Evolutionary conservation across 164 flowering plant genomes (phyloP).

Genomic region (Chimonanthus praecox): DNA sequence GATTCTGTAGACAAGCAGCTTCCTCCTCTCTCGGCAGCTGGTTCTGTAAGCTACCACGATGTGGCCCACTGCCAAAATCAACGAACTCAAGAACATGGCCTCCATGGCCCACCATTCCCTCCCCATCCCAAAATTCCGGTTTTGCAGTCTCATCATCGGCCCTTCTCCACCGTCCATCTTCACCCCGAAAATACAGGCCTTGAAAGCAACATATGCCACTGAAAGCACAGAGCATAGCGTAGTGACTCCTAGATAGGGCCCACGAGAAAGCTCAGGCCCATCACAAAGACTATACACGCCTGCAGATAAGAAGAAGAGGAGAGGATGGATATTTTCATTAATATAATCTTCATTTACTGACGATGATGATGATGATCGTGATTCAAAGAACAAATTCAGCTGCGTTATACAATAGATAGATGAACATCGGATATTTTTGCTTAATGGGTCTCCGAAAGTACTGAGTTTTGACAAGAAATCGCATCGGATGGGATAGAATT

Average conservation of each 20-base stretch:
- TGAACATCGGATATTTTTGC: too few species aligned
- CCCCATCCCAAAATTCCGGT: background rate
- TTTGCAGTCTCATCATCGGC: background rate
- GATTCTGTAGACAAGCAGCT: conserved; percentile 82
- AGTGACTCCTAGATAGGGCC: conserved; percentile 71
- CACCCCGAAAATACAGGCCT: conserved; percentile 51
- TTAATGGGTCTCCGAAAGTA: too few species aligned
- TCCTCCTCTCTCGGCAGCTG: conserved; percentile 85
- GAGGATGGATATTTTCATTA: background rate
- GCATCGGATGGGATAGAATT: too few species aligned
- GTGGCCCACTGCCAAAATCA: conserved; percentile 66
- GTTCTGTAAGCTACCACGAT: conserved; percentile 74
- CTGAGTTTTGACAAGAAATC: too few species aligned
- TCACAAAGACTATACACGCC: conserved; percentile 87
- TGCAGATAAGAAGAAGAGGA: conserved; percentile 15
- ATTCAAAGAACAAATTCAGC: too few species aligned
- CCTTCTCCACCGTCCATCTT: conserved; percentile 6
- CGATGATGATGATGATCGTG: too few species aligned
- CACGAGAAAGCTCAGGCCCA: conserved; percentile 66
- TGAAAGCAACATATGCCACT: conserved; percentile 56
- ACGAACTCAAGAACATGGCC: conserved; percentile 55
- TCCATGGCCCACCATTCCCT: conserved; percentile 36
- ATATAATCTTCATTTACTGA: too few species aligned
- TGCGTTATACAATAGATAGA: too few species aligned
- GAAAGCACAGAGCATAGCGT: conserved; percentile 65